Evolutionary conservation across 2,329 filamentous ascomycete genomes (phyloP).

Genomic region (Harringtonia aguacate): DNA sequence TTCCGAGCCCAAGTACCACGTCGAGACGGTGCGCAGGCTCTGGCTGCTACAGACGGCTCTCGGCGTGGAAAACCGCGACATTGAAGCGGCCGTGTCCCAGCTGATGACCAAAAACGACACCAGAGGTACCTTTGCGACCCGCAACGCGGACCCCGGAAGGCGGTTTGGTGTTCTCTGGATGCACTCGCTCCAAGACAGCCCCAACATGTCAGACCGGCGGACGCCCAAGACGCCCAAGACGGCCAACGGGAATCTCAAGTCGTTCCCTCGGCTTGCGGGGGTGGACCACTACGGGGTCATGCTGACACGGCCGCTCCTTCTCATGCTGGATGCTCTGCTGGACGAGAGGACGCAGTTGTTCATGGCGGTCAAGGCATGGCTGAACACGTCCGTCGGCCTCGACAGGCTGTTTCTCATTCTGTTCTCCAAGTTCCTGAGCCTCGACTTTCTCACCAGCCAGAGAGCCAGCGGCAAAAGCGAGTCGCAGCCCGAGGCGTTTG

Average conservation of each 20-base stretch:
- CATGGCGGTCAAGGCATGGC: slow-evolving; percentile 70
- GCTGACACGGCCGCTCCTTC: slow-evolving; percentile 68
- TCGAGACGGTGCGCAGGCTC: slow-evolving; percentile 77
- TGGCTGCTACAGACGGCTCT: slow-evolving; percentile 76
- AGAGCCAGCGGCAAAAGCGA: neutral
- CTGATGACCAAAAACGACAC: slow-evolving; percentile 51
- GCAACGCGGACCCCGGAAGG: slow-evolving; percentile 50
- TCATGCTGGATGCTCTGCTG: slow-evolving; percentile 67
- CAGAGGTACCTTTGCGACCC: slow-evolving; percentile 33
- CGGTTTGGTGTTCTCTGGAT: slow-evolving; percentile 72
- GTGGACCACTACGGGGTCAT: slow-evolving; percentile 59
- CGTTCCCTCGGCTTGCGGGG: slow-evolving; percentile 35
- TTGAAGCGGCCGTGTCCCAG: slow-evolving; percentile 67
- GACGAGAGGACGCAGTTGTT: slow-evolving; percentile 65
- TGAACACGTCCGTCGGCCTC: slow-evolving; percentile 55
- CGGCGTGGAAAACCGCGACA: slow-evolving; percentile 54
- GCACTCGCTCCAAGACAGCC: slow-evolving; percentile 58
- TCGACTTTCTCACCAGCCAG: slow-evolving; percentile 44
- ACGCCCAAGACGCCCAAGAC: slow-evolving; percentile 37
- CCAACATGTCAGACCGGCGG: slow-evolving; percentile 34
- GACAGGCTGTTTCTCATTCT: slow-evolving; percentile 55
- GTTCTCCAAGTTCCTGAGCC: slow-evolving; percentile 43
- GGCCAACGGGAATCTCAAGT: slow-evolving; percentile 23
- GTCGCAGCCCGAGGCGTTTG: slow-evolving; percentile 12
- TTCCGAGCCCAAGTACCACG: slow-evolving; percentile 82